These are phyloP conservation scores for Solanum sitiens DNA, from an alignment of 257 asterid genomes.

Conservation along the genomic window DNA sequence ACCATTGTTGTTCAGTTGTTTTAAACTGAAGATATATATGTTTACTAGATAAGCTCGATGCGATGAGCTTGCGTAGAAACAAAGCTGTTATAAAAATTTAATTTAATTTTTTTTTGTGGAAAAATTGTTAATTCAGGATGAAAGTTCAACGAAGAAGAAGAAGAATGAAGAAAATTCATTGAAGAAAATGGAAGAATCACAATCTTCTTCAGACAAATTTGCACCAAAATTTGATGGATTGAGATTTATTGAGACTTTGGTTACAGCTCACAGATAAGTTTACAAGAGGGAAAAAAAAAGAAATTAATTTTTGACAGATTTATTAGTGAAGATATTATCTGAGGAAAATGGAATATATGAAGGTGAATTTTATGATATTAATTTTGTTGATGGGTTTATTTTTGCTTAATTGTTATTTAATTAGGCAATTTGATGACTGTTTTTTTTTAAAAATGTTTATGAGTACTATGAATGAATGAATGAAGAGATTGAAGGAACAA, in stretches of 20 bases:
- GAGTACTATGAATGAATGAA: too few relatives aligned
- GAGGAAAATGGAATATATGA: neutral
- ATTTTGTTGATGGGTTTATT: neutral
- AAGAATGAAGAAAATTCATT: neutral
- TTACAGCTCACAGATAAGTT: conserved; percentile 10
- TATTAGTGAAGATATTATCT: neutral
- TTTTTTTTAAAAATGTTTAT: too few relatives aligned
- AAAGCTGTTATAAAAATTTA: neutral
- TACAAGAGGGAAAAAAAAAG: too few relatives aligned
- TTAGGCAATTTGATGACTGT: too few relatives aligned
- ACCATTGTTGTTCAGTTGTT: too few relatives aligned
- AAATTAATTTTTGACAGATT: neutral
- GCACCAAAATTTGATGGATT: conserved; percentile 12
- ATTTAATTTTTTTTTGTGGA: neutral
- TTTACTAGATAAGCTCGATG: too few relatives aligned
- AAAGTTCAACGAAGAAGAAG: neutral
- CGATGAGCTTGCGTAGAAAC: neutral
- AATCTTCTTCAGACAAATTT: conserved; percentile 5
- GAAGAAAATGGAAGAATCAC: neutral
- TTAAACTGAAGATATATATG: too few relatives aligned
- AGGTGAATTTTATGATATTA: neutral
- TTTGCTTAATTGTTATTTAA: neutral
- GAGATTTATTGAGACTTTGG: conserved; percentile 8
- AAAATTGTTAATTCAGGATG: neutral
- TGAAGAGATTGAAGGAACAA: too few relatives aligned